Conservation (phyloP, 2,329 filamentous ascomycete species). For the Claviceps lovelessii region DNA sequence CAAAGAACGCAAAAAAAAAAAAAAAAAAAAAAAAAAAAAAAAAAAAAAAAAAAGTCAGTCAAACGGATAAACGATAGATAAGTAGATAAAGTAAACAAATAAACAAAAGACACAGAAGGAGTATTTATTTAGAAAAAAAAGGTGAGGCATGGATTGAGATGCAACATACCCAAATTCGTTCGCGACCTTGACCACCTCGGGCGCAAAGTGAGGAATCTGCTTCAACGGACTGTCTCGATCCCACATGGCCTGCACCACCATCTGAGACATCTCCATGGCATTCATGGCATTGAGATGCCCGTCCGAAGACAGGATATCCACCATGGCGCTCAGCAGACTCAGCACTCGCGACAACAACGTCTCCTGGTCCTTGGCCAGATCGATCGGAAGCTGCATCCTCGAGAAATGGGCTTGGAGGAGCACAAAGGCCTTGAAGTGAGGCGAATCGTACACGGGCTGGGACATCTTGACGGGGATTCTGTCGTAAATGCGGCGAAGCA, state of each 20-base stretch:
- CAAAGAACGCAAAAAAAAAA: background rate
- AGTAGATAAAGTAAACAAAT: no score
- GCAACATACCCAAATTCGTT: slow-evolving; percentile 57
- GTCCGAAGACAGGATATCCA: slow-evolving; percentile 90
- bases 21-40: background rate
- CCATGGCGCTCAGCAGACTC: slow-evolving; percentile 76
- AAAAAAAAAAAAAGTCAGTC: slow-evolving; percentile 16
- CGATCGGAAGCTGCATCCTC: slow-evolving; percentile 88
- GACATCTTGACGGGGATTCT: slow-evolving; percentile 91
- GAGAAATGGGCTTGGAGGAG: slow-evolving; percentile 95
- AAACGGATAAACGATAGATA: background rate
- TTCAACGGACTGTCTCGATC: slow-evolving; percentile 92
- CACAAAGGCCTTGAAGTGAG: slow-evolving; percentile 97
- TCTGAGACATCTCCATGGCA: slow-evolving; percentile 98
- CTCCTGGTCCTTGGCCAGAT: slow-evolving; percentile 92
- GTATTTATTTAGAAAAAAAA: background rate
- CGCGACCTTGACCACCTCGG: slow-evolving; percentile 68
- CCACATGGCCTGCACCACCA: slow-evolving; percentile 99
- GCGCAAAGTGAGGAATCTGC: slow-evolving; percentile 89
- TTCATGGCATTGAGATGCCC: slow-evolving; percentile 94
- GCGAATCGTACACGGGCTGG: slow-evolving; percentile 73
- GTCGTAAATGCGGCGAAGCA: slow-evolving; percentile 86
- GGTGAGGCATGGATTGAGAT: background rate
- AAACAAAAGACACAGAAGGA: background rate
- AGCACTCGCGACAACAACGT: slow-evolving; percentile 71